Evolutionary conservation across 768 basidiomycete genomes (phyloP), one percentile per base, ranked within the genome.

Genomic region (Lactarius sp.): DNA sequence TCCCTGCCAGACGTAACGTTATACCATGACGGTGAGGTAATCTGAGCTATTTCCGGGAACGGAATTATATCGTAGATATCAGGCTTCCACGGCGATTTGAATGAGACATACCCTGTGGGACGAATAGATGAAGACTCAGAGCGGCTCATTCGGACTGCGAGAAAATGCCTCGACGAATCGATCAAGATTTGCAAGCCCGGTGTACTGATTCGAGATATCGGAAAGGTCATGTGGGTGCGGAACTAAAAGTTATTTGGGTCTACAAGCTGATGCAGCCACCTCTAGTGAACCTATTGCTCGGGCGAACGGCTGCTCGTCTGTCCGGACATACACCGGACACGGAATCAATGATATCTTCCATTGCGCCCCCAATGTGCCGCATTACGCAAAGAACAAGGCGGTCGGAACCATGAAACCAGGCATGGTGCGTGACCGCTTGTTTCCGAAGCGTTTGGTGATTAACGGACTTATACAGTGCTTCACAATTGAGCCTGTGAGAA

Each of bases 101-200:
- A 97, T 72, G 94, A 83, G 61, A 96, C 93, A 27, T 96, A 96
- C 73, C 90, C 95, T 4, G 92, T 95, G 52, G 92, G 92, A 47
- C 79, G 83, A 65, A 83, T 94, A 58, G 90, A 94, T 71, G 88
- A 91, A 31, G 90, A 94, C 47, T 87, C 92, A 18, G 78, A 82
- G 70, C 89, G 87, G 67, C 80, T 99, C 53, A 90, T 99, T 66
- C 83, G 80, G 39, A 89, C 90, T 16, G 83, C 94, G 9, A 87
- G 94, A 55, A 81, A 90, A 72, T 87, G 86, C 65, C 78, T 96
- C 55, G 93, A 97, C 70, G 93, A 86, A 61, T 85, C 96, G 14
- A 99, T 99, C 72, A 88, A 86, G 59, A 75, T 90, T 9, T 98
- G 95, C 80, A 97, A 94, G 76, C 97, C 97, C 5, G 97, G 96